Evolutionary conservation across 2,329 filamentous ascomycete genomes (phyloP).

Genomic region (Cryphonectria naterciae): DNA sequence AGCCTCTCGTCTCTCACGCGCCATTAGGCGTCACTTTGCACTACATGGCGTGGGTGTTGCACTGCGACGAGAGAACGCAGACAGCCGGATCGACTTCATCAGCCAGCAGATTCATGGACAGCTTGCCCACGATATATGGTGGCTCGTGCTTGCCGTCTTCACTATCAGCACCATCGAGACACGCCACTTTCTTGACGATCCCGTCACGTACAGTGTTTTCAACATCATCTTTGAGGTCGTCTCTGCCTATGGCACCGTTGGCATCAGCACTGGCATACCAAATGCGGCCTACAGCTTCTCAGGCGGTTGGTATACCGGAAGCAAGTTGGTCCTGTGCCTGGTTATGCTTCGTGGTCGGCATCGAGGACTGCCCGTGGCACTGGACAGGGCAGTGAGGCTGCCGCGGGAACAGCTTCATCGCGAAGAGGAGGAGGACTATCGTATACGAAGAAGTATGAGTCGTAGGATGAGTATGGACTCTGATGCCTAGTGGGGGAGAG

Average conservation of each 20-base stretch:
- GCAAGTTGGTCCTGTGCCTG: conserved; percentile 60
- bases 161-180: conserved; percentile 64
- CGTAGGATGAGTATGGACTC: conserved; percentile 36
- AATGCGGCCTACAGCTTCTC: conserved; percentile 57
- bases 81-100: conserved; percentile 54
- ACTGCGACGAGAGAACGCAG: conserved; percentile 29
- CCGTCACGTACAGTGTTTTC: conserved; percentile 59
- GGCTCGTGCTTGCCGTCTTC: conserved; percentile 63
- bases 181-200: conserved; percentile 54
- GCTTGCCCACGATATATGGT: conserved; percentile 68
- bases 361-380: conserved; percentile 57
- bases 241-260: conserved; percentile 62
- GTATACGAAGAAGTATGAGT: conserved; percentile 43
- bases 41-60: conserved; percentile 51
- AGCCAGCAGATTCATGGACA: conserved; percentile 62
- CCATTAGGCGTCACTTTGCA: conserved; percentile 44
- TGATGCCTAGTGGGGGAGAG: background rate
- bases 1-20: conserved; percentile 39
- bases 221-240: conserved; percentile 62
- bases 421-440: conserved; percentile 48
- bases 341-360: conserved; percentile 62
- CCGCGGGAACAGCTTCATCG: conserved; percentile 41
- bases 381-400: conserved; percentile 57
- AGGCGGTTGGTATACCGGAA: conserved; percentile 56
- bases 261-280: conserved; percentile 59